These are phyloP conservation scores for Massariosphaeria phaeospora DNA, from an alignment of 495 filamentous ascomycete genomes.

Conservation along the genomic window DNA sequence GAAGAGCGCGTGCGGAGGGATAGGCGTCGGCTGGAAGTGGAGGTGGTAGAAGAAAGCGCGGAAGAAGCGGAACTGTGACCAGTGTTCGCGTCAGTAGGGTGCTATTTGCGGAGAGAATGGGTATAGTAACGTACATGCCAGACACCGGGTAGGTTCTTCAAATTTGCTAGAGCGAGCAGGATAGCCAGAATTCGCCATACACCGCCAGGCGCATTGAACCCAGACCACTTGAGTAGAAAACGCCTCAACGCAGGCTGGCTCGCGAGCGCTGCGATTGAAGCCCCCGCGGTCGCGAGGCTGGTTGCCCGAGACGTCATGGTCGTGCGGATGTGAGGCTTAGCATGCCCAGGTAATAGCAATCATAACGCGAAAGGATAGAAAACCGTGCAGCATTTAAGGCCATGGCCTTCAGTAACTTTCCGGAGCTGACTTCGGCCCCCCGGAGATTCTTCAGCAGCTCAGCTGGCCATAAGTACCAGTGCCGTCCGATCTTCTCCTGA, in stretches of 20 bases:
- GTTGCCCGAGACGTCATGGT: background rate
- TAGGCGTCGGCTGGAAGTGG: conserved; percentile 46
- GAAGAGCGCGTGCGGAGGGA: conserved; percentile 52
- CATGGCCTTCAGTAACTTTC: too few species aligned
- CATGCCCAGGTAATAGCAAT: background rate
- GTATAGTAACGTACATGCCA: conserved; percentile 61
- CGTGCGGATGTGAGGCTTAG: background rate
- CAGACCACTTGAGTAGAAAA: conserved; percentile 14
- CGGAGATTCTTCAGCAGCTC: too few species aligned
- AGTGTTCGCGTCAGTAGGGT: conserved; percentile 8
- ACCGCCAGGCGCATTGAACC: conserved; percentile 23
- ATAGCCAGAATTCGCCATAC: conserved; percentile 53
- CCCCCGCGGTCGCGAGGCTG: conserved; percentile 7
- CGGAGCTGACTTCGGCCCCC: too few species aligned
- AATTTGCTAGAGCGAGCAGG: conserved; percentile 53
- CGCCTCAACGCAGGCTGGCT: conserved; percentile 11
- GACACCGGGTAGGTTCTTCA: conserved; percentile 68
- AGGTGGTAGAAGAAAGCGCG: conserved; percentile 58
- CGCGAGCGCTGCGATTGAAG: conserved; percentile 8
- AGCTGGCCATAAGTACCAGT: too few species aligned
- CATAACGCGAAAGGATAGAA: background rate
- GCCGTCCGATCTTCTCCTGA: too few species aligned
- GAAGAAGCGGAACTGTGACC: conserved; percentile 49
- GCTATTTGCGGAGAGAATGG: background rate
- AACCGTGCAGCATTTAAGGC: too few species aligned